Evolutionary conservation across 140 eudicot genomes (phyloP), one percentile per base, ranked within the genome.

Genomic region (Artemisia princeps): DNA sequence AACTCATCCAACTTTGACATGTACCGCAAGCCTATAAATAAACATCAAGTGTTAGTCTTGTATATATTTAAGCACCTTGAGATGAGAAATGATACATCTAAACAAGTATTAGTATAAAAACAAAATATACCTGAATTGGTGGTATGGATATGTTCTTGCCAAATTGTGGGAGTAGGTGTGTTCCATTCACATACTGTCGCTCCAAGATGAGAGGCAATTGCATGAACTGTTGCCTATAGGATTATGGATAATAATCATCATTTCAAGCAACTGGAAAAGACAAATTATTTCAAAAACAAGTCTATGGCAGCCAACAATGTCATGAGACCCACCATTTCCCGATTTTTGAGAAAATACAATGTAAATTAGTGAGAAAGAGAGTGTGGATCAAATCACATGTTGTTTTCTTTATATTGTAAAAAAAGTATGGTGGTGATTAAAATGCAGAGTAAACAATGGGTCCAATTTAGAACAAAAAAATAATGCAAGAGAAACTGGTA

Each of bases 81-180:
- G 2, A 37, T 2, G 44, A 37, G 44, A 37, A 37, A 37, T 5
- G 44, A 37, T 37, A 37, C 44, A 37, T 37, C 44, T 44, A 67
- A 46, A 22, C 0, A 10, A 4, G 50, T 5, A 13, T n/a, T 6
- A 49, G 3, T 58, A n/a, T 5, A 67, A 30, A 12, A 12, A 16
- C 17, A 40, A 42, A 9, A 59, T 57, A 2, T 24, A 90, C 95
- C 96, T 79, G 95, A 69, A 72, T 57, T 73, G 11, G 84, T 71
- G 74, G 84, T 81, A 58, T 92, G 96, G 37, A 85, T 26, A 74
- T 92, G 96, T 74, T 92, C 98, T 74, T 83, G 95, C 98, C 98
- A 92, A 44, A 88, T 60, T 72, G 96, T 92, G 14, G 97, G 97
- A 71, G 95, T 88, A 51, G 98, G 98, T 49, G 96, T 85, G 53